phyloP scores from a whole-genome alignment of 2,329 filamentous ascomycete species.

The Ascochyta rabiei region DNA sequence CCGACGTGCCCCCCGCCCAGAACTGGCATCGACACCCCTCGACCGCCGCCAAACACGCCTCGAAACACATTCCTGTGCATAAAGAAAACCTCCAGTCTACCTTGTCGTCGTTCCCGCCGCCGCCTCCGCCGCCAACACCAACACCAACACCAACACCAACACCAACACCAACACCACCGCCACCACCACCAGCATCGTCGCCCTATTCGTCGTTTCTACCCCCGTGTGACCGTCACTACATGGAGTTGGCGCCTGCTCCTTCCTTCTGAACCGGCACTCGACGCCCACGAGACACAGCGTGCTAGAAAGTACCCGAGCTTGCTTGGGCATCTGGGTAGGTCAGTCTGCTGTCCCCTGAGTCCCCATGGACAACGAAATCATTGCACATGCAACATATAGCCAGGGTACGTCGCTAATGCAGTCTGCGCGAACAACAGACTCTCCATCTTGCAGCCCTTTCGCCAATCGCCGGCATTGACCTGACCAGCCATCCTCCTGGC shows the following conservation, averaged over 20 bases:
- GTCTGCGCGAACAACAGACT: conserved; percentile 20
- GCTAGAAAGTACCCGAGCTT: not conserved
- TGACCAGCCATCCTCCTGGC: conserved; percentile 1
- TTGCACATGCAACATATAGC: conserved; percentile 16
- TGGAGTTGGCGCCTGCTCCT: conserved; percentile 34
- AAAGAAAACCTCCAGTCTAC: not conserved
- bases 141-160: not conserved
- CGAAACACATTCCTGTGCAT: conserved; percentile 6
- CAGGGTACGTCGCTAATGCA: conserved; percentile 23
- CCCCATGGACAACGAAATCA: not conserved
- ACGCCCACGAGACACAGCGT: not conserved
- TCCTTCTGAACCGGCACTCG: conserved; percentile 17
- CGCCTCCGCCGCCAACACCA: too few species aligned
- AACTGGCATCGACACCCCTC: not conserved
- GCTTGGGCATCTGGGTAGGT: not conserved
- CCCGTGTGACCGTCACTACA: conserved; percentile 26
- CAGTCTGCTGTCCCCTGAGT: not conserved
- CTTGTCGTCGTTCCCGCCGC: not conserved
- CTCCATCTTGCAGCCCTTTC: conserved; percentile 11
- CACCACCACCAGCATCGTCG: too few species aligned
- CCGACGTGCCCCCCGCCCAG: not conserved
- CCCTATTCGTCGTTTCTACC: conserved; percentile 16
- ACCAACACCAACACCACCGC: not conserved
- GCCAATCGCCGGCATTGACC: conserved; percentile 17
- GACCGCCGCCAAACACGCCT: conserved; percentile 1